These are phyloP conservation scores for Leccinum uliginosum DNA, from an alignment of 768 basidiomycete genomes.

Conservation along the genomic window DNA sequence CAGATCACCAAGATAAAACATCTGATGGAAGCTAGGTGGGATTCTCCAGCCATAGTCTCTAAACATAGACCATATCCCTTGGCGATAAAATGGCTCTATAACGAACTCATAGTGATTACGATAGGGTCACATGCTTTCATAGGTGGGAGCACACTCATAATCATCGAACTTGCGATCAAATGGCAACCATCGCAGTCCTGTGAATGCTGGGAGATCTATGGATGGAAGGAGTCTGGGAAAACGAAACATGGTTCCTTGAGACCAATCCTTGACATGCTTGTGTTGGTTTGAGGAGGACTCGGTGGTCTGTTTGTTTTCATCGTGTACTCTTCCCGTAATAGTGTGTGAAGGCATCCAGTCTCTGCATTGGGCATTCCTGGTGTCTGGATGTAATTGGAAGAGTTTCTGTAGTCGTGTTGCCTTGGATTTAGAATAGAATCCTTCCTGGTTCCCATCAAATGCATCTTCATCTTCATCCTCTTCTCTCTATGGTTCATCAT, in stretches of 20 bases:
- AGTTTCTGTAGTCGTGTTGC: not conserved
- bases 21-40: not conserved
- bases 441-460: not conserved
- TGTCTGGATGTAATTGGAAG: not conserved
- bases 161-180: not conserved
- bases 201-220: not conserved
- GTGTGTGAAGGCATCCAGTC: not conserved
- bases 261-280: not conserved
- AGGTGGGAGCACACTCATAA: not conserved
- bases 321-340: not conserved
- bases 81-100: not conserved
- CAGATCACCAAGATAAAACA: constrained; percentile 5
- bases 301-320: not conserved
- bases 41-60: constrained; percentile 6
- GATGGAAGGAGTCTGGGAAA: not conserved
- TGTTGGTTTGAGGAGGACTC: not conserved
- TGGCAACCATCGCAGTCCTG: not conserved
- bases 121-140: constrained; percentile 1
- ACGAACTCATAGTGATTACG: constrained; percentile 2
- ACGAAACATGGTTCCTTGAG: not conserved
- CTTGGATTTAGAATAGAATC: not conserved
- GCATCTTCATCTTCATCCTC: too few species aligned
- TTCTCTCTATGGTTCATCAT: not conserved
- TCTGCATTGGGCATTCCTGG: not conserved
- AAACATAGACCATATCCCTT: constrained; percentile 2